These are phyloP conservation scores for Aureobasidium sp. DNA, from an alignment of 2,329 filamentous ascomycete species.

Conservation along the genomic window DNA sequence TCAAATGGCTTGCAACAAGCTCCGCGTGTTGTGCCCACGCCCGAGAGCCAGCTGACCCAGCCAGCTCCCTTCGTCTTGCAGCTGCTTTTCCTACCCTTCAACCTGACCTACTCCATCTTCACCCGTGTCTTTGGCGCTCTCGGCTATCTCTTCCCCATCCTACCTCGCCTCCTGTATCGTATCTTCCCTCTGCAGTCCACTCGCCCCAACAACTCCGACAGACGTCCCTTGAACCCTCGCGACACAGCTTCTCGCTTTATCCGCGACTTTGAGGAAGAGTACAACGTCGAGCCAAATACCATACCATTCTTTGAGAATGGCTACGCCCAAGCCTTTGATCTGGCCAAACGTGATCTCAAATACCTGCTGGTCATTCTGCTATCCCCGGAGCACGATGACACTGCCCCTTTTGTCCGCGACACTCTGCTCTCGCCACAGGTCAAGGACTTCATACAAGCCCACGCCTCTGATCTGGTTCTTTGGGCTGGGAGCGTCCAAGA, in stretches of 20 bases:
- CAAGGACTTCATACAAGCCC: conserved; percentile 62
- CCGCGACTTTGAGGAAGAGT: conserved; percentile 91
- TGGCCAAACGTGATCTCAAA: conserved; percentile 83
- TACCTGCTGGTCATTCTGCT: conserved; percentile 83
- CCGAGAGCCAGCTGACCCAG: conserved; percentile 54
- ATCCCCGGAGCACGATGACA: conserved; percentile 93
- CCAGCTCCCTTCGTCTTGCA: conserved; percentile 68
- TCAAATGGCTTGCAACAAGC: conserved; percentile 53
- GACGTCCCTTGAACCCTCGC: conserved; percentile 69
- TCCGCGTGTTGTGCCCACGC: conserved; percentile 74
- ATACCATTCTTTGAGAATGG: conserved; percentile 80
- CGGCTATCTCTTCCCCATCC: conserved; percentile 69
- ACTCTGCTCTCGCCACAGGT: conserved; percentile 73
- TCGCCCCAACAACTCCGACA: conserved; percentile 50
- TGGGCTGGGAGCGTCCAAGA: conserved; percentile 94
- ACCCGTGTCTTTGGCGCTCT: conserved; percentile 63
- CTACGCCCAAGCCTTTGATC: conserved; percentile 84
- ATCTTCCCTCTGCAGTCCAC: conserved; percentile 47
- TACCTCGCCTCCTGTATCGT: conserved; percentile 54
- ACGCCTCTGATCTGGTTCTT: conserved; percentile 69
- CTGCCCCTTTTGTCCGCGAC: conserved; percentile 67
- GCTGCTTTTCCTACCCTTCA: conserved; percentile 73
- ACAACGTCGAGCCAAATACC: conserved; percentile 52
- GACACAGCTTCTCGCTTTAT: conserved; percentile 86
- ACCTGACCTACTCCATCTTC: conserved; percentile 64